Conservation (phyloP, 129 eudicot genomes). For the Escallonia rubra region DNA sequence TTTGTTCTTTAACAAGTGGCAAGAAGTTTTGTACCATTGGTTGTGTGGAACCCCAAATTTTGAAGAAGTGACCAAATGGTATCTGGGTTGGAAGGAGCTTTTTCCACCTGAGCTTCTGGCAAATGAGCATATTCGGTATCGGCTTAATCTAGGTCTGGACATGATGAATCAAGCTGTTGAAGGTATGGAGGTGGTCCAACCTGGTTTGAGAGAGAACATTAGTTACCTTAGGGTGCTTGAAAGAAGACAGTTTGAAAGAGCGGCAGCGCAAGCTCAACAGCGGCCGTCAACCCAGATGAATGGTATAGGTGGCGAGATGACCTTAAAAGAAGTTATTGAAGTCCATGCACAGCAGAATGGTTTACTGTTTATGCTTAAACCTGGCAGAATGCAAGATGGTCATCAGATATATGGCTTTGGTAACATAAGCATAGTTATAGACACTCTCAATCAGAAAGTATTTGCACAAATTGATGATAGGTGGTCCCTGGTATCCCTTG, state of each 20-base stretch:
- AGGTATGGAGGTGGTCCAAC: constrained; percentile 67
- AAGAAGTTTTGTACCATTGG: constrained; percentile 75
- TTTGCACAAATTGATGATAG: constrained; percentile 61
- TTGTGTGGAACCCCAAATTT: constrained; percentile 47
- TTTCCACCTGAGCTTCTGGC: constrained; percentile 66
- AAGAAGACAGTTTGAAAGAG: constrained; percentile 57
- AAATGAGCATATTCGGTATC: constrained; percentile 52
- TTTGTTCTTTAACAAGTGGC: constrained; percentile 71
- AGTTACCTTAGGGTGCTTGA: constrained; percentile 51
- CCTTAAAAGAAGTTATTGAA: constrained; percentile 62
- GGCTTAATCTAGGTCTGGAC: constrained; percentile 50
- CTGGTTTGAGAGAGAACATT: constrained; percentile 55
- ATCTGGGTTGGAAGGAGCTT: constrained; percentile 58
- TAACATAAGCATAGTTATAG: neutral
- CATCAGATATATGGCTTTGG: constrained; percentile 25
- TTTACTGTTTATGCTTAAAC: constrained; percentile 66
- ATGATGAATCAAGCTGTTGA: constrained; percentile 81
- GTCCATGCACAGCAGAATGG: constrained; percentile 48
- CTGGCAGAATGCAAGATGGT: constrained; percentile 57
- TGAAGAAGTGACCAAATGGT: constrained; percentile 69
- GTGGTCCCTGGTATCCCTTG: constrained; percentile 76
- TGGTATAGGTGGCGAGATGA: constrained; percentile 33
- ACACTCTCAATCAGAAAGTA: constrained; percentile 58
- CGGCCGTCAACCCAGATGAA: constrained; percentile 10
- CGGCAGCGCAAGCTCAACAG: constrained; percentile 45